Conservation (phyloP, 1,284 basidiomycete genomes). For the Sanghuangporus sanghuang region DNA sequence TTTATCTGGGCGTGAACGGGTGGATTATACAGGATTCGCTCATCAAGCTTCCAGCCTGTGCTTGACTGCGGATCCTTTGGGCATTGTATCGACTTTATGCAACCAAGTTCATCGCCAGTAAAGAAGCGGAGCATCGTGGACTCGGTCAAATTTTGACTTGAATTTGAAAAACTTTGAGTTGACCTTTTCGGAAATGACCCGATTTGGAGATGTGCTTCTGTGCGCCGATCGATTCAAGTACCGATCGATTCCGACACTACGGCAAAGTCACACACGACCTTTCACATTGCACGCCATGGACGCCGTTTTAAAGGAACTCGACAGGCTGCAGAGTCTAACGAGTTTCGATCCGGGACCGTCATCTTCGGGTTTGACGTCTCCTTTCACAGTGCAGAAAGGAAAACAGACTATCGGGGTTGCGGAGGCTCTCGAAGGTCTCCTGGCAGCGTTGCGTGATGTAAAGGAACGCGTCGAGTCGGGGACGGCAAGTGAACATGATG, state of each 20-base stretch:
- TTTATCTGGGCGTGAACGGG: slow-evolving; percentile 17
- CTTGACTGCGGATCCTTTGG: slow-evolving; percentile 19
- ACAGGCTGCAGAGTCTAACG: slow-evolving; percentile 62
- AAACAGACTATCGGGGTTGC: slow-evolving; percentile 50
- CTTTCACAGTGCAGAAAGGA: slow-evolving; percentile 26
- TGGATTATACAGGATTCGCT: slow-evolving; percentile 33
- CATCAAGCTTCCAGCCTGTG: slow-evolving; percentile 25
- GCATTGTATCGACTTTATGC: slow-evolving; percentile 55
- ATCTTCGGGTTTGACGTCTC: slow-evolving; percentile 25
- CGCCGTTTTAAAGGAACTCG: slow-evolving; percentile 64
- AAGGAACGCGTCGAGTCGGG: slow-evolving; percentile 51
- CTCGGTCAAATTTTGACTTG: not conserved
- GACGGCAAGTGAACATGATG: slow-evolving; percentile 47
- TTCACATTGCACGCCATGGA: slow-evolving; percentile 45
- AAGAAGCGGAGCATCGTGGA: slow-evolving; percentile 58
- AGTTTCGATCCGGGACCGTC: slow-evolving; percentile 42
- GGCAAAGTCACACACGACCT: not conserved
- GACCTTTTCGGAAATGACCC: not conserved
- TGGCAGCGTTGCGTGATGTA: slow-evolving; percentile 55
- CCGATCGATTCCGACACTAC: not conserved
- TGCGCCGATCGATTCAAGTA: not conserved
- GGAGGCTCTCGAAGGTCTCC: slow-evolving; percentile 65
- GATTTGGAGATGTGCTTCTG: not conserved
- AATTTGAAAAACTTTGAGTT: not conserved
- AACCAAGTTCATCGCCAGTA: slow-evolving; percentile 66